These are phyloP conservation scores for Termitomyces titanicus DNA, from an alignment of 768 basidiomycete species.

Conservation along the genomic window DNA sequence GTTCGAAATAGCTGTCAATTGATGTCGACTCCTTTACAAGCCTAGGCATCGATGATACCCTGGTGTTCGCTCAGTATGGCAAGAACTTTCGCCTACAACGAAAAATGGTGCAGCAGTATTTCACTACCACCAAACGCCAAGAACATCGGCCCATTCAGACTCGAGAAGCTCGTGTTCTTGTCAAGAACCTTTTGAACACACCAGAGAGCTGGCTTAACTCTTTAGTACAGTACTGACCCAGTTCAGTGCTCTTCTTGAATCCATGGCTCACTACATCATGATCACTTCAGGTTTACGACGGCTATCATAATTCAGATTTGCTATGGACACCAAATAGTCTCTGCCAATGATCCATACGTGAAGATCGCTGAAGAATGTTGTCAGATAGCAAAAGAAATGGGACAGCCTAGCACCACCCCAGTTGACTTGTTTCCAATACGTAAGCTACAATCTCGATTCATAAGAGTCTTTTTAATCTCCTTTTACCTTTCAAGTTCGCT, in stretches of 20 bases:
- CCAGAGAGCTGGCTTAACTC: constrained; percentile 15
- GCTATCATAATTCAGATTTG: constrained; percentile 19
- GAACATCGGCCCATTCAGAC: constrained; percentile 25
- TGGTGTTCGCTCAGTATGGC: constrained; percentile 19
- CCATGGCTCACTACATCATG: background rate
- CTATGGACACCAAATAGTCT: constrained; percentile 20
- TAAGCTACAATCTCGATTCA: constrained; percentile 2
- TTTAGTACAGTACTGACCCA: constrained; percentile 1
- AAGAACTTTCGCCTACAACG: constrained; percentile 20
- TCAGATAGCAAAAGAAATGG: constrained; percentile 10
- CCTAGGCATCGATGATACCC: constrained; percentile 13
- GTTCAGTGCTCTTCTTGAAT: background rate
- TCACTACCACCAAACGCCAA: constrained; percentile 18
- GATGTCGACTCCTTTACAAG: constrained; percentile 6
- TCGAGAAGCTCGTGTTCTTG: constrained; percentile 27
- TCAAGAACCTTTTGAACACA: constrained; percentile 22
- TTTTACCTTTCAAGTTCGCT: constrained; percentile 6
- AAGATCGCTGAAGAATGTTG: constrained; percentile 16
- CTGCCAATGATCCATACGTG: constrained; percentile 21
- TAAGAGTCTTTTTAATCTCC: background rate
- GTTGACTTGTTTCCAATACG: constrained; percentile 22
- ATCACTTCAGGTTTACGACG: constrained; percentile 21
- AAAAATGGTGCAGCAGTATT: constrained; percentile 15
- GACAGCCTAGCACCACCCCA: constrained; percentile 14
- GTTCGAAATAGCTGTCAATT: background rate